phyloP scores from a whole-genome alignment of 306 rosid species.

The Prosopis cineraria region DNA sequence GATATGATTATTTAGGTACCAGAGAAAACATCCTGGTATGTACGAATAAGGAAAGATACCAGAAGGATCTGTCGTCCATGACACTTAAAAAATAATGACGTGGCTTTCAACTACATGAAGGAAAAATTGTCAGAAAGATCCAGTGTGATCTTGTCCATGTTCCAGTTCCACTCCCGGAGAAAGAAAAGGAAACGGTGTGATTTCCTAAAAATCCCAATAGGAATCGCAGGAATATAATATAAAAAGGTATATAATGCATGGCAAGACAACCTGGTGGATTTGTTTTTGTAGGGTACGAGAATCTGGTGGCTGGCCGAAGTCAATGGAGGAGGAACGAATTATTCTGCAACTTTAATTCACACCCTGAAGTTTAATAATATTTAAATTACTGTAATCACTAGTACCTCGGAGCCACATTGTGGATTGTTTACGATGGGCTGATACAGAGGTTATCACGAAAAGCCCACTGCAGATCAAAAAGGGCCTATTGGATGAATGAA shows the following conservation, averaged over 20 bases:
- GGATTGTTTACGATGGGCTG: too few species aligned
- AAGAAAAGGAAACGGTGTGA: background rate
- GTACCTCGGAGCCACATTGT: too few species aligned
- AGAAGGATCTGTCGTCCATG: background rate
- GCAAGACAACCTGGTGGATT: background rate
- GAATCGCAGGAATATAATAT: background rate
- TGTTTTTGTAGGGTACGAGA: too few species aligned
- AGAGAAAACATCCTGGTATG: background rate
- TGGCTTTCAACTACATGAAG: background rate
- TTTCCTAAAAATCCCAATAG: background rate
- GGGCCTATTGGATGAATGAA: too few species aligned
- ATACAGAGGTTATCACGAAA: too few species aligned
- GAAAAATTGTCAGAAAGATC: background rate
- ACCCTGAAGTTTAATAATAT: too few species aligned
- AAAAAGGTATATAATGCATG: background rate
- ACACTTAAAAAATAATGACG: too few species aligned
- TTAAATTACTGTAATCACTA: too few species aligned
- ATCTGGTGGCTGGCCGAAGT: background rate
- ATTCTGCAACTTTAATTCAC: too few species aligned
- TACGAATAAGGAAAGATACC: background rate
- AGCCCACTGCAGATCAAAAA: too few species aligned
- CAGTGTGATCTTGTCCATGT: too few species aligned
- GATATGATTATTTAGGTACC: background rate
- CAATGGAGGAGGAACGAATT: background rate
- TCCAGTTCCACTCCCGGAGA: background rate